Evolutionary conservation across 2,329 filamentous ascomycete species (phyloP).

Genomic region (Nothopassalora personata): DNA sequence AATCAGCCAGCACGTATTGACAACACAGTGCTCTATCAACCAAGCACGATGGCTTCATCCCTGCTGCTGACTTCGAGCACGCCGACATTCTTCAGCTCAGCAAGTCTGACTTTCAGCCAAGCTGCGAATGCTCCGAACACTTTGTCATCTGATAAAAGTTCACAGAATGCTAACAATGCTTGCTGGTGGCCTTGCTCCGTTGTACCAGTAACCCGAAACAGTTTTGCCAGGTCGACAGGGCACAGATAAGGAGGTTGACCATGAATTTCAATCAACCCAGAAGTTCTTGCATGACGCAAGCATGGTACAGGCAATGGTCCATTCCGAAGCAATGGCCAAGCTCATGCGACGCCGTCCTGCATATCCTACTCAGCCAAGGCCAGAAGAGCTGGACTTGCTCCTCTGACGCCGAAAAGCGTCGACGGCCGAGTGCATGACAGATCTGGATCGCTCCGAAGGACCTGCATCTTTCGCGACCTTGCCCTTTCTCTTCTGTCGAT

Average conservation of each 20-base stretch:
- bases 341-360: constrained; percentile 58
- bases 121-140: constrained; percentile 2
- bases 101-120: constrained; percentile 1
- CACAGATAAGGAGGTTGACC: constrained; percentile 61
- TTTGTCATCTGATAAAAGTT: constrained; percentile 1
- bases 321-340: constrained; percentile 63
- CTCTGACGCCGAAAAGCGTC: not conserved
- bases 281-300: constrained; percentile 60
- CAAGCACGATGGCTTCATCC: not conserved
- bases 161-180: not conserved
- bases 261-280: constrained; percentile 53
- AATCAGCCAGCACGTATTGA: constrained; percentile 10
- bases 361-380: constrained; percentile 55
- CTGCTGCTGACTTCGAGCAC: not conserved
- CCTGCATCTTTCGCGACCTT: constrained; percentile 2
- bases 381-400: constrained; percentile 18
- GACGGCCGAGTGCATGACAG: constrained; percentile 15
- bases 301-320: constrained; percentile 61
- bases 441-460: not conserved
- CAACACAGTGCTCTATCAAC: not conserved
- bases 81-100: not conserved
- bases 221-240: constrained; percentile 54
- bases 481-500: constrained; percentile 24
- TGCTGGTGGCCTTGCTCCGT: not conserved
- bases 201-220: constrained; percentile 29